A percentile compares a stretch with the other conserved stretches of the same genome.
These are phyloP conservation scores for Aspergillus amoenus DNA, from an alignment of 2,329 filamentous ascomycete species.

Conservation along the genomic window DNA sequence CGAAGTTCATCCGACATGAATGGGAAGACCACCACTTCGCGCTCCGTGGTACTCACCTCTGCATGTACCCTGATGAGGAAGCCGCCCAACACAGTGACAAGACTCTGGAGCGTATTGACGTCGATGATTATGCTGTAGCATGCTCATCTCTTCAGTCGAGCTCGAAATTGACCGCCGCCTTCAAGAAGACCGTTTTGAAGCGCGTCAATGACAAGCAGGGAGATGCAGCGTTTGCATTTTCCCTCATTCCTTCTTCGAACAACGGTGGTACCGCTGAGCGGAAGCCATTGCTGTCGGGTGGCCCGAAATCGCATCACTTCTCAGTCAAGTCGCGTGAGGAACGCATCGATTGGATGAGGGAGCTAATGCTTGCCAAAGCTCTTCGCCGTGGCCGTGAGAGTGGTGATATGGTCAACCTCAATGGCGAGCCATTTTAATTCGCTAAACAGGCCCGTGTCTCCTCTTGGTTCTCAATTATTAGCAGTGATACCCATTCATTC, in stretches of 20 bases:
- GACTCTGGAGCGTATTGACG: constrained; percentile 79
- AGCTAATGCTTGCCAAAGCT: constrained; percentile 48
- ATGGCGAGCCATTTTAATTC: constrained; percentile 36
- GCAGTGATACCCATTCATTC: constrained; percentile 15
- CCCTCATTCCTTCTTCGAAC: constrained; percentile 43
- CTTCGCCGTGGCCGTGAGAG: constrained; percentile 31
- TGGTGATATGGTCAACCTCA: constrained; percentile 66
- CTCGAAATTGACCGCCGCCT: constrained; percentile 81
- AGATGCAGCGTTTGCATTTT: constrained; percentile 43
- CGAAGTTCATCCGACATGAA: constrained; percentile 82
- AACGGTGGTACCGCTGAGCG: constrained; percentile 27
- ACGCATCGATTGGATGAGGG: constrained; percentile 79
- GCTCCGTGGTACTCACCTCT: constrained; percentile 65
- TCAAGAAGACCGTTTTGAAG: constrained; percentile 59
- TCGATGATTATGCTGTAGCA: constrained; percentile 41
- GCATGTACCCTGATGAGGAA: constrained; percentile 22
- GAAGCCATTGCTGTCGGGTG: constrained; percentile 40
- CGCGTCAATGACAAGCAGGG: constrained; percentile 34
- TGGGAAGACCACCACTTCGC: constrained; percentile 91
- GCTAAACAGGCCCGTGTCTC: not conserved
- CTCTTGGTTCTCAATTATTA: not conserved
- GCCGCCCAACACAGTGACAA: constrained; percentile 20
- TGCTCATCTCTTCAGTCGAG: constrained; percentile 74
- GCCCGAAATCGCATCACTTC: constrained; percentile 88
- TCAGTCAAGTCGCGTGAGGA: constrained; percentile 84